A percentile compares a stretch with the other conserved stretches of the same genome.
These are phyloP conservation scores for Backusella psychrophila DNA, from an alignment of 192 early-diverging fungal species.

Conservation along the genomic window DNA sequence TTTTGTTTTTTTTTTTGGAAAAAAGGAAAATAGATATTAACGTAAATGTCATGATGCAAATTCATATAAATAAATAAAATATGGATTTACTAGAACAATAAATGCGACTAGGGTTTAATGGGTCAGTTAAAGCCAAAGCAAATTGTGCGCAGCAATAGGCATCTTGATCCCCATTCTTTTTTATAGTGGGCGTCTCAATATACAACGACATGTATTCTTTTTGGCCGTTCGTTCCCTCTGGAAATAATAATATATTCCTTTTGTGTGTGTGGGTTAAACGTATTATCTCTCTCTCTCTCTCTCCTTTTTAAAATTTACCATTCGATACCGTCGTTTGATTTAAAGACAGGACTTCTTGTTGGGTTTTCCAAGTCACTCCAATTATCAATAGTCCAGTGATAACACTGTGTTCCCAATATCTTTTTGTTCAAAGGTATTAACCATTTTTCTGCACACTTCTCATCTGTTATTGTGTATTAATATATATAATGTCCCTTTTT, in stretches of 20 bases:
- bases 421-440: background rate
- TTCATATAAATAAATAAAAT: background rate
- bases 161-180: slow-evolving; percentile 59
- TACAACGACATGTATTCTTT: slow-evolving; percentile 74
- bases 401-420: background rate
- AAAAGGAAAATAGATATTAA: background rate
- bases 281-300: background rate
- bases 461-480: background rate
- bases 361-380: background rate
- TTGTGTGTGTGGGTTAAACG: background rate
- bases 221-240: slow-evolving; percentile 71
- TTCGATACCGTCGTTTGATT: background rate
- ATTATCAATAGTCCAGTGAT: background rate
- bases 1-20: background rate
- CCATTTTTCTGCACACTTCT: background rate
- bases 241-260: slow-evolving; percentile 91
- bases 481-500: background rate
- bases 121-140: slow-evolving; percentile 73
- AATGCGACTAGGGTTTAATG: slow-evolving; percentile 57
- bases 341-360: background rate
- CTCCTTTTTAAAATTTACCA: background rate
- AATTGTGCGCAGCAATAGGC: slow-evolving; percentile 88
- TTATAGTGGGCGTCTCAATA: slow-evolving; percentile 59
- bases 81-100: slow-evolving; percentile 32
- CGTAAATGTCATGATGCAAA: background rate